Evolutionary conservation across 1,139 yeast species (phyloP), one percentile per base, ranked within the genome.

Genomic region (Pichia sp.): DNA sequence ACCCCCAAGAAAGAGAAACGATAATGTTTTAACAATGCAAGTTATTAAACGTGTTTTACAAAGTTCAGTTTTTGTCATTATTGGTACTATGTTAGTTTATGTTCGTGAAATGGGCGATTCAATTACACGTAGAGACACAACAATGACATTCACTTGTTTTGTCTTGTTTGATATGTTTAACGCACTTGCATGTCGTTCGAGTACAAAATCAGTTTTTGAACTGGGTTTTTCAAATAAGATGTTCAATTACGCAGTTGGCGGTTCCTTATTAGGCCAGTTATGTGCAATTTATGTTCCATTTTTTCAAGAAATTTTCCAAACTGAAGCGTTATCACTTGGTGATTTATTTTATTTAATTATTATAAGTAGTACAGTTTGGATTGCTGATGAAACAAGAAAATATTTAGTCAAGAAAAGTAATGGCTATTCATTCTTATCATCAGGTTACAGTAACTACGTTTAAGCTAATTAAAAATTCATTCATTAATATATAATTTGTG

Each of bases 121-220:
- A 53, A 83, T 91, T 53, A 89, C 97, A 5, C 84, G 93, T 16
- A 84, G 98, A 70, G 98, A 91, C 67, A 91, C 98, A 16, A 93
- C 99, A n/a, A 91, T 93, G 96, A 90, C 98, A 0, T 93, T 93
- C 65, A 93, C 98, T 0, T 88, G 98, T 67, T 93, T 93, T 70
- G 98, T 93, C 14, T 74, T 91, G 53, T 93, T 83, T 64, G 99
- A 93, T 69, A 87, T 93, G 95, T 93, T 93, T 72, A 93, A 90
- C 67, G 99, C 98, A 0, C 75, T 93, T 58, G 74, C 96, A 11
- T 91, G 96, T 67, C 88, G 98, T 64, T 95, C 95, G 57, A 77
- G 84, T 56, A 77, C 89, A 46, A 90, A 88, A 67, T 86, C 95
- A 3, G 79, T 86, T 19, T 84, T 88, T 63, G 86, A 86, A 62